Base-by-base conservation (phyloP, 768 basidiomycete species). In the Boletus speciosus region DNA sequence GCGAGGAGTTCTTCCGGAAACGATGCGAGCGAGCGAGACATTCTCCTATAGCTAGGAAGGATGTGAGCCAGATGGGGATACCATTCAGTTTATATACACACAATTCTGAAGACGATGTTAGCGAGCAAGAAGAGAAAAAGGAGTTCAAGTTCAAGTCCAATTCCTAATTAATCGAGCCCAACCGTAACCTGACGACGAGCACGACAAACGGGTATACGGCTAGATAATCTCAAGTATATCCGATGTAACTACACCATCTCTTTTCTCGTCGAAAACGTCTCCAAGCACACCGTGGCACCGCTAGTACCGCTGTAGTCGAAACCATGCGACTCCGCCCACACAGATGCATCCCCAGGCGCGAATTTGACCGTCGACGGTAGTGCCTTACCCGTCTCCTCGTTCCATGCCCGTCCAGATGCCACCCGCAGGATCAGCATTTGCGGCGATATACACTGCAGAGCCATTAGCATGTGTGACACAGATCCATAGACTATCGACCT, bases 1-100 rank as follows among this genome's bases (percentile, higher is more conserved):
- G 76, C 73, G 56, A 81, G 72, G 55, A 81, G 70, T 54, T 76
- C 75, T 59, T 76, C 75, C 21, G 75, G 75, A 31, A 76, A 66
- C 47, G 67, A 61, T 25, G 64, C 61, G 35, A 75, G 63, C 0
- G 63, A 56, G 37, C 29, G 34, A 6, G 53, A 37, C 60, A 64
- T 64, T 27, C 37, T 19, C 39, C 19, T 14, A 19, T 19, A 19
- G 19, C 19, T 19, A 12, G 11, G 19, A 31, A 25, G 9, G 38
- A 42, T 9, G 29, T 29, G 29, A 29, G 29, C 29, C 29, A 29
- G 29, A 9, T 7, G 29, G n/a, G n/a, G 37, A 23, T 36, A 15
- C 57, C 16, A 19, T 6, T 41, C 25, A n/a, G 47, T 29, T 54
- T 61, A 58, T 52, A 52, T 55, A 58, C 35, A 58, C 1, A 7